phyloP scores from a whole-genome alignment of 306 rosid species.

The Gleditsia sinensis region DNA sequence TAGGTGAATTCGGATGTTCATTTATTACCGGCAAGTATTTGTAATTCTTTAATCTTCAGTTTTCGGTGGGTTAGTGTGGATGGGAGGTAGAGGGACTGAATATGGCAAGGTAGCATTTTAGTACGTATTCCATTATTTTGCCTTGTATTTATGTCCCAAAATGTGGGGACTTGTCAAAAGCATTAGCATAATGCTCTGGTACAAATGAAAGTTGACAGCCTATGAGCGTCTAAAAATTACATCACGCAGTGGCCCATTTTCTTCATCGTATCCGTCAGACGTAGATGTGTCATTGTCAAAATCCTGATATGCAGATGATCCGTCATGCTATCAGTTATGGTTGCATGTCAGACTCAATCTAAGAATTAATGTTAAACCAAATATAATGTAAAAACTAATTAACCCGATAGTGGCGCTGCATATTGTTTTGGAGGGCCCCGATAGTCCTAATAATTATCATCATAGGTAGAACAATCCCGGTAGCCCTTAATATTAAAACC shows the following conservation, averaged over 20 bases:
- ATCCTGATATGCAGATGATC: slow-evolving; percentile 44
- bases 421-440: slow-evolving; percentile 59
- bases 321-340: slow-evolving; percentile 11
- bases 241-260: slow-evolving; percentile 46
- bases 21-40: slow-evolving; percentile 10
- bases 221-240: slow-evolving; percentile 40
- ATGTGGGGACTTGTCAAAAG: slow-evolving; percentile 34
- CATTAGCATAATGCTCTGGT: slow-evolving; percentile 50
- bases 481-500: slow-evolving; percentile 63
- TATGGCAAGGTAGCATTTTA: slow-evolving; percentile 34
- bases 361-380: background rate
- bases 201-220: slow-evolving; percentile 28
- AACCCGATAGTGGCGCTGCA: slow-evolving; percentile 52
- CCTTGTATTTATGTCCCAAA: background rate
- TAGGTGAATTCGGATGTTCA: slow-evolving; percentile 29
- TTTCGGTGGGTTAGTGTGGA: slow-evolving; percentile 24
- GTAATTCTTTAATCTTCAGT: slow-evolving; percentile 22
- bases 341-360: slow-evolving; percentile 9
- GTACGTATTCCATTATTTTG: slow-evolving; percentile 1
- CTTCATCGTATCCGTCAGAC: slow-evolving; percentile 52
- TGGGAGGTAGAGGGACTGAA: background rate
- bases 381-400: background rate
- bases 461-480: slow-evolving; percentile 89
- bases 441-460: slow-evolving; percentile 58
- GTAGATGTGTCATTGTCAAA: slow-evolving; percentile 47